Base-by-base conservation (phyloP, 164 flowering plant genomes). In the Magnolia changhungtana region DNA sequence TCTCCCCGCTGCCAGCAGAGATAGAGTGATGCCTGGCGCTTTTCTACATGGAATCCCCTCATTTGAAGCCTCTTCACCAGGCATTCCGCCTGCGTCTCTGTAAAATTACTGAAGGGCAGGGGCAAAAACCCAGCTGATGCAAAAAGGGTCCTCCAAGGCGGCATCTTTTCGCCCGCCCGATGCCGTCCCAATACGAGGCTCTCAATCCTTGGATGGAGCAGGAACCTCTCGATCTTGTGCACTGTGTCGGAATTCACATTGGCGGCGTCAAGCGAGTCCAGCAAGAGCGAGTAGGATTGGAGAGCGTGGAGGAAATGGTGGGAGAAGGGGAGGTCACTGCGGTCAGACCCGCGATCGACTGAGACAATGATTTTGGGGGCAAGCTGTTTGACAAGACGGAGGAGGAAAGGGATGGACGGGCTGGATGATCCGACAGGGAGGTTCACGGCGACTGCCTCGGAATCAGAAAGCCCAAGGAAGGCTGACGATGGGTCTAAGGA, bases 1-100 rank as follows among this genome's bases (percentile, higher is more conserved):
- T 92, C 96, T 71, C 83, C 79, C 18, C 84, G 82, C 84, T 93
- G 95, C 98, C 98, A 95, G 80, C 85, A 89, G 6, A 95, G 92
- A 29, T 88, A 85, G 21, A 93, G 92, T 0, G 96, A 86, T 1
- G 88, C 81, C 80, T 92, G 97, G n/a, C 89, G 82, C 88, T 89
- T 95, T 84, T 95, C 98, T 2, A 93, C 89, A 58, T 90, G 95
- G 77, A 95, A 95, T 27, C 97, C 98, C 75, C 90, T 81, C 24
- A 81, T 87, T 1, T 84, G 90, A 69, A 87, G 85, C 85, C 91
- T 85, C 86, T 93, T 87, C 71, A 89, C 86, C 82, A 95, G 74
- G 76, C 84, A 93, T 55, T 90, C 97, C 10, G 97, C 98, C 74
- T 93, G 98, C 31, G 92, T 79, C 80, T 93, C 98, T 0, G 94